A percentile compares a stretch with the other conserved stretches of the same genome.
Conservation (phyloP, 2,329 filamentous ascomycete genomes). For the Akanthomyces lecanii region DNA sequence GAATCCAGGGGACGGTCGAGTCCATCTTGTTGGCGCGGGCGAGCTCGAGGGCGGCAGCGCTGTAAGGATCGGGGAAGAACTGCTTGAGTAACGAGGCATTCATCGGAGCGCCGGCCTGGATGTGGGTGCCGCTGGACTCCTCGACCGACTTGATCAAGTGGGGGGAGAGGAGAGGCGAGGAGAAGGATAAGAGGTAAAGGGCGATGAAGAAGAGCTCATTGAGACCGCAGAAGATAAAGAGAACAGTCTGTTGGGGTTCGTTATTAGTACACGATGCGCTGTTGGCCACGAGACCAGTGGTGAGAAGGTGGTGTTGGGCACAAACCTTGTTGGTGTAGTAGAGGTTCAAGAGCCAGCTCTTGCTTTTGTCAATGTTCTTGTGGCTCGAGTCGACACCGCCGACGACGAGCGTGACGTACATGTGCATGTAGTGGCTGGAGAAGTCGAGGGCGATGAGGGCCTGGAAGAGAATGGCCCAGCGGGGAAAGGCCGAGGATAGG, state of each 20-base stretch:
- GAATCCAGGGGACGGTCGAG: constrained; percentile 61
- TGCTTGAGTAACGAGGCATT: constrained; percentile 65
- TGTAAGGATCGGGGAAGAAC: constrained; percentile 85
- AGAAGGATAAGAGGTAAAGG: constrained; percentile 95
- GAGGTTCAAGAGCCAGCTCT: constrained; percentile 85
- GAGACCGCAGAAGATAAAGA: constrained; percentile 84
- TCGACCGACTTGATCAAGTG: constrained; percentile 67
- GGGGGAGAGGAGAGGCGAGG: constrained; percentile 81
- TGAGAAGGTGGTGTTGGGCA: constrained; percentile 18
- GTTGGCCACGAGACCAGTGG: background rate
- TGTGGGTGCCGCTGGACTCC: constrained; percentile 46
- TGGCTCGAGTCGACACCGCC: constrained; percentile 76
- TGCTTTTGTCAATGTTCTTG: constrained; percentile 85
- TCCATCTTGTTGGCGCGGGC: constrained; percentile 93
- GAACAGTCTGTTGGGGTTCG: constrained; percentile 59
- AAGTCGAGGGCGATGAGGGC: constrained; percentile 87
- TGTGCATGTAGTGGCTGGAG: constrained; percentile 97
- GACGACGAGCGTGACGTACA: constrained; percentile 93
- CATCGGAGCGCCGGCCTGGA: constrained; percentile 65
- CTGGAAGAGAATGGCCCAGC: constrained; percentile 94
- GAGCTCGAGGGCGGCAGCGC: constrained; percentile 85
- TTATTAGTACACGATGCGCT: background rate
- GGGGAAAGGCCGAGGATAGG: constrained; percentile 87
- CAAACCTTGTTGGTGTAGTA: constrained; percentile 97
- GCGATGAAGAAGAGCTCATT: constrained; percentile 99